Evolutionary conservation across 495 filamentous ascomycete species (phyloP), one percentile per base, ranked within the genome.

Genomic region (Aspergillus nidulans): DNA sequence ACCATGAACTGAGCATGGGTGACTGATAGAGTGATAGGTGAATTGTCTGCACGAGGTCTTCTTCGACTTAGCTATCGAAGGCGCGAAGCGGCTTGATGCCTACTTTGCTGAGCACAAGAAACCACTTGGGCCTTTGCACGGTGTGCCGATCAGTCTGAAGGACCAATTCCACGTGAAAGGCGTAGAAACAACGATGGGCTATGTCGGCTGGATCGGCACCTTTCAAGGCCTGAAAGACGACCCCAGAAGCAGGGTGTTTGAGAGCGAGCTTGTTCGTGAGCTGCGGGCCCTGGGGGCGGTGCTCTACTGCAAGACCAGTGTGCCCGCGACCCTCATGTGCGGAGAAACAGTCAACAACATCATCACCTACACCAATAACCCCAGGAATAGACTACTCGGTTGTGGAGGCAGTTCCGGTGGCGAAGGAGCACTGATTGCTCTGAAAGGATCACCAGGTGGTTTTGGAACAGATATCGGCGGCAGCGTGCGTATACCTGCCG

Each of bases 391-490:
- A 15, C 60, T 70, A 1, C 63, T 81, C 2, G 76, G 76, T 1
- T 70, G 66, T 39, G 80, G 79, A 12, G 79, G 80, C 1, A 85
- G 80, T 56, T 80, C 79, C 3, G 86, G 87, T 24, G 87, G 90
- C 12, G 82, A 86, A 57, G 83, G 77, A 2, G 81, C 78, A 24
- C 64, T 85, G 28, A 69, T 85, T 38, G 80, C 73, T 1, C 64
- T 85, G 49, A 69, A 66, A 28, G 82, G 83, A 9, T 83, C 77
- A 34, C 71, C 81, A 0, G 64, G 70, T 16, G 83, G 83, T 0
- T 76, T 85, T 59, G 83, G 84, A 0, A 89, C 86, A 13, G 87
- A 91, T 69, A 84, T 91, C 47, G 88, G 86, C 0, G 88, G 88
- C 7, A 84, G 76, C 55, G 79, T 90, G 18, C 74, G 87, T 0